Base-by-base conservation (phyloP, 2,329 filamentous ascomycete species). In the Trichoderma pleuroti region DNA sequence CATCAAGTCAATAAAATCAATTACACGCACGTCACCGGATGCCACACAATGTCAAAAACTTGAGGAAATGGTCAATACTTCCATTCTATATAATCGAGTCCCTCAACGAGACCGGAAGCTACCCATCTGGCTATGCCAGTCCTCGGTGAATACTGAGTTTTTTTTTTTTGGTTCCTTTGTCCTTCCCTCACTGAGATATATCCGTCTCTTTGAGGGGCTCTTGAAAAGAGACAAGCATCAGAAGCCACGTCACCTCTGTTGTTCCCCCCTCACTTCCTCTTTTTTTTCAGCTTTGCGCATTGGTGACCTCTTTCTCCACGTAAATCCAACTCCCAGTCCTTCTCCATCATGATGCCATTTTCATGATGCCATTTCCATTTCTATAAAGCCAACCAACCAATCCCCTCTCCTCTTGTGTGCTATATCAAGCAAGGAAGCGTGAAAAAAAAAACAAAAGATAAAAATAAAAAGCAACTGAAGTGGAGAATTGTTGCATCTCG, bases 401-500 rank as follows among this genome's bases (percentile, higher is more conserved):
- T 61, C 39, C 32, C 32, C 24, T 62, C 62, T 57, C 56, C 64
- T 46, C 68, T 62, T 65, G 52, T 65, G 52, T 59, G 36, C 57
- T 59, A 32, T 34, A 63, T 49, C 56, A 61, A 67, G 54, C 69
- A 61, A 60, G 28, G 67, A 57, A 67, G 63, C 21, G 34, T 59
- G 2, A 34, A 59, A 59, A 32, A 57, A 12, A n/a, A 32, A 3
- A 32, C 6, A 18, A 21, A n/a, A 32, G 5, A 32, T 11, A 18
- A 21, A 65, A 56, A 5, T 16, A 39, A 36, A 28, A 52, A 65
- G 30, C 54, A 69, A 39, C 57, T 57, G 72, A 74, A 78, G 73
- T 74, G 57, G 74, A 77, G 72, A 76, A 76, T 64, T 72, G 76
- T 74, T 75, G 74, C 74, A 75, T 74, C 75, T 42, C 70, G 46